Evolutionary conservation across 768 basidiomycete species (phyloP).

Genomic region (Mrakia frigida): DNA sequence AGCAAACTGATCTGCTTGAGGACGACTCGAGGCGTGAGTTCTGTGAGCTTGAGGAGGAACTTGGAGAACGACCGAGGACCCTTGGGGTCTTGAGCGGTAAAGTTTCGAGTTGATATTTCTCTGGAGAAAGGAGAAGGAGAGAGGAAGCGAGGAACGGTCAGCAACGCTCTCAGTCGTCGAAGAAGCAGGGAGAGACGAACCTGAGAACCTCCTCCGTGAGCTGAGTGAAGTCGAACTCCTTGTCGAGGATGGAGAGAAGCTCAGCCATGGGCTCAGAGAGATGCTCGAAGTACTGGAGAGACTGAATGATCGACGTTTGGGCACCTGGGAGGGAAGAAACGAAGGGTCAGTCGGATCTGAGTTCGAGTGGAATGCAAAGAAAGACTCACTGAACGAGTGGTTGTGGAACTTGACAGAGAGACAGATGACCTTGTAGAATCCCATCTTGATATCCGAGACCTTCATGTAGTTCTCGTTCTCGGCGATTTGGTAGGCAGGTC

Average conservation of each 20-base stretch:
- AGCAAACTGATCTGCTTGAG: conserved; percentile 85
- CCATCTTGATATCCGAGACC: conserved; percentile 58
- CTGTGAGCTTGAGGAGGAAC: conserved; percentile 75
- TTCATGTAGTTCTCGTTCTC: conserved; percentile 91
- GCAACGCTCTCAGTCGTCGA: neutral
- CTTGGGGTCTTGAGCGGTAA: conserved; percentile 77
- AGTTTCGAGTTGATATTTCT: conserved; percentile 73
- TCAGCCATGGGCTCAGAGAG: conserved; percentile 92
- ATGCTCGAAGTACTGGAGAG: conserved; percentile 89
- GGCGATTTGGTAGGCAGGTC: conserved; percentile 77
- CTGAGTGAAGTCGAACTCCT: conserved; percentile 81
- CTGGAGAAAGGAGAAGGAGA: conserved; percentile 42
- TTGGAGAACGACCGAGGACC: conserved; percentile 76
- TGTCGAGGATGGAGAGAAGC: conserved; percentile 67
- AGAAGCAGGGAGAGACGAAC: conserved; percentile 37
- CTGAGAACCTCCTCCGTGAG: conserved; percentile 83
- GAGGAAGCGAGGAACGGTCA: neutral
- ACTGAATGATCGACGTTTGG: conserved; percentile 85
- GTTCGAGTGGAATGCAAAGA: neutral
- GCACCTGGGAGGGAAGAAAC: conserved; percentile 46
- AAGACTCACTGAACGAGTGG: conserved; percentile 58
- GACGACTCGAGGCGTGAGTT: conserved; percentile 70
- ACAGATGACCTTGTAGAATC: conserved; percentile 84
- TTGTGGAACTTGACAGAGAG: conserved; percentile 84
- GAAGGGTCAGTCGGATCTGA: neutral